Conservation (phyloP, 2,329 filamentous ascomycete genomes). For the Calonectria henricotiae region DNA sequence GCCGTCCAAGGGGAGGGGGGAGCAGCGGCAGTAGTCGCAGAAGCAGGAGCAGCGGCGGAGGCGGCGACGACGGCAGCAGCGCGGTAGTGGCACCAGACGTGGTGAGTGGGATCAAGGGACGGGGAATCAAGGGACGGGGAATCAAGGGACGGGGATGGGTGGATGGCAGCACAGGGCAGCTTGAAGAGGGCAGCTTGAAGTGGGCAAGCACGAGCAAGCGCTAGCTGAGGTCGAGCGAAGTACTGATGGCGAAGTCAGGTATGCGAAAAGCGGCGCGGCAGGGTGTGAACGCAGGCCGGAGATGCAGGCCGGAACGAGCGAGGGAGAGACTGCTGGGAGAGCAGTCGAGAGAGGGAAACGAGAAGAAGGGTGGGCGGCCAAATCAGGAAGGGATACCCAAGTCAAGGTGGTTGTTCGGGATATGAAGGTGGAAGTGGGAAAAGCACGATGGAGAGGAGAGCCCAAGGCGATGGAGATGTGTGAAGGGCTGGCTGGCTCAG, state of each 20-base stretch:
- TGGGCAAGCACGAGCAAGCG: constrained; percentile 23
- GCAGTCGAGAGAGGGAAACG: constrained; percentile 11
- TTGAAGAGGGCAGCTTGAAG: constrained; percentile 8
- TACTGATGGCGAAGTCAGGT: constrained; percentile 29
- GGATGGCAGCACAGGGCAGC: constrained; percentile 34
- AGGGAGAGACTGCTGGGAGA: constrained; percentile 26
- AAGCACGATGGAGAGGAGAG: constrained; percentile 1
- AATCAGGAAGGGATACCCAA: constrained; percentile 28
- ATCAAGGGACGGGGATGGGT: constrained; percentile 40
- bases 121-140: no score
- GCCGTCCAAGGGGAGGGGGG: not conserved
- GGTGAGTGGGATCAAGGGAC: constrained; percentile 40
- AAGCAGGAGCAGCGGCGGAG: constrained; percentile 9
- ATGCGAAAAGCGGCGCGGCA: constrained; percentile 23
- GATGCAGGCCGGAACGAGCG: constrained; percentile 14
- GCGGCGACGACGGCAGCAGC: constrained; percentile 44
- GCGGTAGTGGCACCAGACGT: constrained; percentile 42
- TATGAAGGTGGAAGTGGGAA: constrained; percentile 15
- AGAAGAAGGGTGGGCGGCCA: constrained; percentile 26
- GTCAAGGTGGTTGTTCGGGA: constrained; percentile 20
- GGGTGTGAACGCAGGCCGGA: constrained; percentile 15
- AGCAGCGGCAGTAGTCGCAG: not conserved
- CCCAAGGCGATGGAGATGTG: constrained; percentile 5
- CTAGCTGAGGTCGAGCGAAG: constrained; percentile 27
- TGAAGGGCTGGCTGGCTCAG: constrained; percentile 24